A percentile compares a stretch with the other conserved stretches of the same genome.
Conservation (phyloP, 1,284 basidiomycete species). For the Naganishia sp. region DNA sequence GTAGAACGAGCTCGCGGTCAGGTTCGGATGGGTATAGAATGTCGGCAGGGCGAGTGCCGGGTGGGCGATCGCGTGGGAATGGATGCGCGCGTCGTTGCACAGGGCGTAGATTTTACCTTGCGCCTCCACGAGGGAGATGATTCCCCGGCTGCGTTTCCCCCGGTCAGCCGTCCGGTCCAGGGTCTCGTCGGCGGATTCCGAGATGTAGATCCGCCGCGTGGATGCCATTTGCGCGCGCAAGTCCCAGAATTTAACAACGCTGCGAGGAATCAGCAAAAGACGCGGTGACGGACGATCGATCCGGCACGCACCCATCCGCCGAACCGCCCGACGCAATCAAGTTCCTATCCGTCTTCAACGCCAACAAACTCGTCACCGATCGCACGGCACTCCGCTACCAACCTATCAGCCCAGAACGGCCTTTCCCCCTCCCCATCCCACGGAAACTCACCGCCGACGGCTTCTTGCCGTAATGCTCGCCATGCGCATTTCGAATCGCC, state of each 20-base stretch:
- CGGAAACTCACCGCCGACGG: constrained; percentile 18
- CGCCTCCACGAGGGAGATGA: constrained; percentile 30
- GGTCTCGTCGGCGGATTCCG: constrained; percentile 18
- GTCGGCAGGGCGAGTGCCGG: constrained; percentile 36
- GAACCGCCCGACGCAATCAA: constrained; percentile 51
- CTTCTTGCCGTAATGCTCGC: constrained; percentile 35
- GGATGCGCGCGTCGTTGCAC: constrained; percentile 25
- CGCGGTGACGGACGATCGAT: background rate
- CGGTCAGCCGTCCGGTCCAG: constrained; percentile 28
- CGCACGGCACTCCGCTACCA: constrained; percentile 45
- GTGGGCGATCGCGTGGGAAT: constrained; percentile 11
- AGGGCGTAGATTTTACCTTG: constrained; percentile 30
- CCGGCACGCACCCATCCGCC: constrained; percentile 47
- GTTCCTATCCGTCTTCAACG: constrained; percentile 48
- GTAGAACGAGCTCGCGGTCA: constrained; percentile 48
- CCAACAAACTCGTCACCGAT: constrained; percentile 50
- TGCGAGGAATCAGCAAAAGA: constrained; percentile 25
- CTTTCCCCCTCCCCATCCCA: constrained; percentile 24
- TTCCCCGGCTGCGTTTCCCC: constrained; percentile 28
- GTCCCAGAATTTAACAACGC: constrained; percentile 55
- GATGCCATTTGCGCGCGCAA: constrained; percentile 39
- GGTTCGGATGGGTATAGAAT: constrained; percentile 45
- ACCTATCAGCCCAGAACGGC: constrained; percentile 2
- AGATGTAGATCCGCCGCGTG: constrained; percentile 11
- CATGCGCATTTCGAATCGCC: constrained; percentile 39